Evolutionary conservation across 116 monocot genomes (phyloP).

Genomic region (Papilionanthe hybrid): DNA sequence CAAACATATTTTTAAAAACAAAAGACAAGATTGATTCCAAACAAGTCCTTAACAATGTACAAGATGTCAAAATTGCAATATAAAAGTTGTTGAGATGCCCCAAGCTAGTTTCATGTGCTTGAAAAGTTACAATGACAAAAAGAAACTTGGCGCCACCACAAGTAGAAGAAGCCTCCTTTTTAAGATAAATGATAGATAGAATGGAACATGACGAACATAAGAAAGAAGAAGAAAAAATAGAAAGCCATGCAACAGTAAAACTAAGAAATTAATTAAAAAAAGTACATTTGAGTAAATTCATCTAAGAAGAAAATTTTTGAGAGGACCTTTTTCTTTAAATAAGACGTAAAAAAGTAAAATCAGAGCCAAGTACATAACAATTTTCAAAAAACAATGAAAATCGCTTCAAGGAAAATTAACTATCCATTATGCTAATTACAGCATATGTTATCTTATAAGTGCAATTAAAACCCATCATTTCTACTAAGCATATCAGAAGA

Average conservation of each 20-base stretch:
- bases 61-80: not conserved
- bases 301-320: not conserved
- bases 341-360: not conserved
- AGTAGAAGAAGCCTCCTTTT: not conserved
- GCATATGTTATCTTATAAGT: not conserved
- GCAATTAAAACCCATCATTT: too few species aligned
- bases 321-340: too few species aligned
- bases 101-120: not conserved
- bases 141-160: not conserved
- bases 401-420: not conserved
- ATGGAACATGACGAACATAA: not conserved
- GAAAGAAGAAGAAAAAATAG: not conserved
- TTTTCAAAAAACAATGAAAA: not conserved
- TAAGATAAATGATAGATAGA: not conserved
- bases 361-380: not conserved
- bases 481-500: too few species aligned
- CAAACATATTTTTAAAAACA: too few species aligned
- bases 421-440: not conserved
- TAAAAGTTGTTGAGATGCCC: not conserved
- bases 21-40: too few species aligned
- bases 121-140: not conserved
- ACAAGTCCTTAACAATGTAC: not conserved
- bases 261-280: not conserved
- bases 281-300: not conserved
- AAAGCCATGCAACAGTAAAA: not conserved